A percentile compares a stretch with the other conserved stretches of the same genome.
Evolutionary conservation across 2,329 filamentous ascomycete species (phyloP).

Genomic region (Cordyceps farinosa): DNA sequence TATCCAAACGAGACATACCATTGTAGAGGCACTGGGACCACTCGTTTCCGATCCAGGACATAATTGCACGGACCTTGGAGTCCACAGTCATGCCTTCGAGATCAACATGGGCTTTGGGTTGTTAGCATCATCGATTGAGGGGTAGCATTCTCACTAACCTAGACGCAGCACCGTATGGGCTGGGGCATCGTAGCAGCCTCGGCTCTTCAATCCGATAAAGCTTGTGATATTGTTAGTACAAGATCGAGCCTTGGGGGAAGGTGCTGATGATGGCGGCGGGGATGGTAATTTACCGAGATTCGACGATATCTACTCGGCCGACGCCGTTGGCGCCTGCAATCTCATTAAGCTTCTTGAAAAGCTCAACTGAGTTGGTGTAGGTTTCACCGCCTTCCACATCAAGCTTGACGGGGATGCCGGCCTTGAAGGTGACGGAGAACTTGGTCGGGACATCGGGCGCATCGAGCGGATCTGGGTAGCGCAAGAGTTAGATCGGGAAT

Average conservation of each 20-base stretch:
- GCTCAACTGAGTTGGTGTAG: constrained; percentile 59
- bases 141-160: neutral
- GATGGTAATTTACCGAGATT: constrained; percentile 34
- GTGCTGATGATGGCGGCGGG: neutral
- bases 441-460: constrained; percentile 62
- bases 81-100: constrained; percentile 51
- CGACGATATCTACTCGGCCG: constrained; percentile 58
- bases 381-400: constrained; percentile 51
- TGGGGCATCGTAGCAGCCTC: constrained; percentile 56
- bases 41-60: constrained; percentile 35
- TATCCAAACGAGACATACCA: constrained; percentile 29
- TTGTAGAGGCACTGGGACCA: constrained; percentile 41
- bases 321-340: constrained; percentile 64
- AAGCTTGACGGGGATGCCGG: constrained; percentile 65
- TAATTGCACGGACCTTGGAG: constrained; percentile 49
- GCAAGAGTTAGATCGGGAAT: constrained; percentile 20
- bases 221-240: constrained; percentile 9
- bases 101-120: constrained; percentile 34
- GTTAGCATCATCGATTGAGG: neutral
- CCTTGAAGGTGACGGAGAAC: constrained; percentile 63
- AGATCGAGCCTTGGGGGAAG: neutral
- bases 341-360: constrained; percentile 62
- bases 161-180: constrained; percentile 23
- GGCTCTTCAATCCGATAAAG: constrained; percentile 33
- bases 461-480: constrained; percentile 54